These are phyloP conservation scores for Sordariomycetes sp. DNA, from an alignment of 2,329 filamentous ascomycete genomes.

Conservation along the genomic window DNA sequence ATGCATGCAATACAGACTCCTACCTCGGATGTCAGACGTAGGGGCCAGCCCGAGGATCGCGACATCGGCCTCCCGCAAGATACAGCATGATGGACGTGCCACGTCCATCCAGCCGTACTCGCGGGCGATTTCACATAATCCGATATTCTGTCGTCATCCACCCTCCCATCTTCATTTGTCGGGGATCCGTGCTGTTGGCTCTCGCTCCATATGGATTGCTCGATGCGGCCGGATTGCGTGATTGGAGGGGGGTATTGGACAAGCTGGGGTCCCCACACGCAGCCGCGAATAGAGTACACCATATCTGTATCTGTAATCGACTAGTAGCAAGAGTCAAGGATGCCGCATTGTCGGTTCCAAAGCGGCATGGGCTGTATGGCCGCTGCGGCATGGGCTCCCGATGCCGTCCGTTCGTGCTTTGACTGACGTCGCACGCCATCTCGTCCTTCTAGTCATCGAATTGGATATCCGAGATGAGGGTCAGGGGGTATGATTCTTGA, in stretches of 20 bases:
- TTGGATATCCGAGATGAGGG: neutral
- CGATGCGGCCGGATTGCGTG: constrained; percentile 1
- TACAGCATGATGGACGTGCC: too few species aligned
- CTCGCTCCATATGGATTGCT: neutral
- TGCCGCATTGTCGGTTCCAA: neutral
- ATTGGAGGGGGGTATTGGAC: neutral
- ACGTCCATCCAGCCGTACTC: neutral
- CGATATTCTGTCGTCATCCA: neutral
- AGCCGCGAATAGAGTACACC: neutral
- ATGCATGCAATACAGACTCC: too few species aligned
- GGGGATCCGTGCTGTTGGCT: too few species aligned
- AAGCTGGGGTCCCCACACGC: neutral
- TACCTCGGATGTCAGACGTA: too few species aligned
- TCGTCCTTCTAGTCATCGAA: neutral
- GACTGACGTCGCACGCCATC: neutral
- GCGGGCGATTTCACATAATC: neutral
- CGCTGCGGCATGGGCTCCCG: neutral
- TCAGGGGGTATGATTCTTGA: neutral
- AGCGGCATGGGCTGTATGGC: neutral
- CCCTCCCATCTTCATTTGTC: neutral
- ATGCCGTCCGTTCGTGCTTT: neutral
- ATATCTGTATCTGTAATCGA: neutral
- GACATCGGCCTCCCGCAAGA: too few species aligned
- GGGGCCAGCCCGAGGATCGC: too few species aligned
- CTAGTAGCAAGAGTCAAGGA: neutral